phyloP scores from a whole-genome alignment of 78 protist genomes.

The Andalucia godoyi region DNA sequence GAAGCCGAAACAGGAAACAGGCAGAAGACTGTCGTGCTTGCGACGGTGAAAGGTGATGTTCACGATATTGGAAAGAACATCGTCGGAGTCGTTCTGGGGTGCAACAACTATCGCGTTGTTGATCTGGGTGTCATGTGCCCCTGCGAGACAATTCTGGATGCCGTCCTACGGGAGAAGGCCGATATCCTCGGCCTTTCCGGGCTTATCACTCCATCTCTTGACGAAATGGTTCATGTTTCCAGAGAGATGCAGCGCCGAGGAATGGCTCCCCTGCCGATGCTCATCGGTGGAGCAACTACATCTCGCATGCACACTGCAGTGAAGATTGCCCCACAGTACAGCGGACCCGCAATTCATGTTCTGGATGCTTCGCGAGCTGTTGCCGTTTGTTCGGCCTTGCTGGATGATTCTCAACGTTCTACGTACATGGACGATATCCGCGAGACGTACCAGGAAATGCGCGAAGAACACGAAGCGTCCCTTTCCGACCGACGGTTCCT shows the following conservation, averaged over 20 bases:
- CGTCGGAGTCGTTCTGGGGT: conserved; percentile 93
- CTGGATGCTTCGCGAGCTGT: conserved; percentile 91
- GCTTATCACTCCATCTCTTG: conserved; percentile 96
- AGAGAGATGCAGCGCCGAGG: conserved; percentile 75
- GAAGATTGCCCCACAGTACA: conserved; percentile 81
- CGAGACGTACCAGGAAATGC: conserved; percentile 64
- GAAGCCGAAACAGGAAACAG: neutral
- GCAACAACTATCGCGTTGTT: conserved; percentile 87
- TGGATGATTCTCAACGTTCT: conserved; percentile 32
- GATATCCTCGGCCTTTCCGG: conserved; percentile 94
- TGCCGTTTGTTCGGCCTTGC: conserved; percentile 48
- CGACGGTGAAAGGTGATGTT: conserved; percentile 98
- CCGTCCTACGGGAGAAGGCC: conserved; percentile 51
- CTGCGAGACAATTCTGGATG: conserved; percentile 64
- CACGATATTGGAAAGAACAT: conserved; percentile 99
- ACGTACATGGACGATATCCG: conserved; percentile 53
- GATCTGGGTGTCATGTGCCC: conserved; percentile 93
- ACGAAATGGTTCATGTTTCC: conserved; percentile 92
- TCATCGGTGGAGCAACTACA: conserved; percentile 99
- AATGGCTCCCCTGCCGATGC: conserved; percentile 67
- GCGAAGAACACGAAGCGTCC: conserved; percentile 81
- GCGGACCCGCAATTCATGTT: conserved; percentile 69
- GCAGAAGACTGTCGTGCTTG: conserved; percentile 59
- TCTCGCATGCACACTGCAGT: conserved; percentile 95
- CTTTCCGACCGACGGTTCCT: conserved; percentile 66